Conservation (phyloP, 495 filamentous ascomycete species). For the Hypoxylon subgilvum region DNA sequence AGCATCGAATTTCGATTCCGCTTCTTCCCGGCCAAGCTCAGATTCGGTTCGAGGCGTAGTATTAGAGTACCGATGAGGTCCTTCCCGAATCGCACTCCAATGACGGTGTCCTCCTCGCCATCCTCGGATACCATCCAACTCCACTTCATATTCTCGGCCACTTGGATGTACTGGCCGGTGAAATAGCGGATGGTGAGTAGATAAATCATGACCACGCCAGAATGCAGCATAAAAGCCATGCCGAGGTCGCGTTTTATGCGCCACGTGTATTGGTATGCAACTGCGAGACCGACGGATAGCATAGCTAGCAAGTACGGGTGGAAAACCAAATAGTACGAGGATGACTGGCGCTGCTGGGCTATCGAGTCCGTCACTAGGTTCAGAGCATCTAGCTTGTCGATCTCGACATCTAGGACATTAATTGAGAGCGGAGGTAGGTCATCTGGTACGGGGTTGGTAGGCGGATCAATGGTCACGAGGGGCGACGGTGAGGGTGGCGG, state of each 20-base stretch:
- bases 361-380: slow-evolving; percentile 54
- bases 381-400: slow-evolving; percentile 51
- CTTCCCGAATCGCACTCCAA: slow-evolving; percentile 49
- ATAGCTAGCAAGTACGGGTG: slow-evolving; percentile 49
- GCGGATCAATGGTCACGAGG: slow-evolving; percentile 31
- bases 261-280: slow-evolving; percentile 47
- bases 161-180: slow-evolving; percentile 48
- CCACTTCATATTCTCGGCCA: slow-evolving; percentile 48
- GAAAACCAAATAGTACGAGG: slow-evolving; percentile 44
- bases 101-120: slow-evolving; percentile 48
- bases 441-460: slow-evolving; percentile 32
- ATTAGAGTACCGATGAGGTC: slow-evolving; percentile 53
- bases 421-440: slow-evolving; percentile 52
- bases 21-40: slow-evolving; percentile 31
- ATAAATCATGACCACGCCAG: slow-evolving; percentile 49
- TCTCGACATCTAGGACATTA: slow-evolving; percentile 39
- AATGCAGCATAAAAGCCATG: slow-evolving; percentile 41
- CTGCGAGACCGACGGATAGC: slow-evolving; percentile 37
- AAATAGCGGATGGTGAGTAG: slow-evolving; percentile 50
- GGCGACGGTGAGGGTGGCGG: slow-evolving; percentile 43
- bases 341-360: slow-evolving; percentile 53
- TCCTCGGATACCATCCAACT: slow-evolving; percentile 45
- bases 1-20: slow-evolving; percentile 35
- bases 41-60: slow-evolving; percentile 48
- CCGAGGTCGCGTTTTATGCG: slow-evolving; percentile 42